A percentile compares a stretch with the other conserved stretches of the same genome.
Evolutionary conservation across 495 filamentous ascomycete species (phyloP).

Genomic region (Pseudoneurospora amorphoporcata): DNA sequence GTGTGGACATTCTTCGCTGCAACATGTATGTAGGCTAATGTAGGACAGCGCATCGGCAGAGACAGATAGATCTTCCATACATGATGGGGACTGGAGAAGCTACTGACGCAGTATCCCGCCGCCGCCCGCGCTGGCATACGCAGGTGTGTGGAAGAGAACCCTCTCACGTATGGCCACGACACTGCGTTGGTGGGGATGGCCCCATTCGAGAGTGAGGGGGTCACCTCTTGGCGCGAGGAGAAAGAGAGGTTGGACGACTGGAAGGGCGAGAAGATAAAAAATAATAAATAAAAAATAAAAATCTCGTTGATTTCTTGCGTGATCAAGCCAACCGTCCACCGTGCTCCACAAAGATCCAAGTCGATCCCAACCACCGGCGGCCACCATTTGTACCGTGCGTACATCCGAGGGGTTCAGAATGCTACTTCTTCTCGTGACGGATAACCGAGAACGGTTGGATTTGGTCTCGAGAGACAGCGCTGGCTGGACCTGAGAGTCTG

Average conservation of each 20-base stretch:
- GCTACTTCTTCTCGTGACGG: neutral
- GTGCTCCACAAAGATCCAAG: neutral
- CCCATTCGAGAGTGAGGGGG: neutral
- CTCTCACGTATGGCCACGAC: conserved; percentile 2
- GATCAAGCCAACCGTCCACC: neutral
- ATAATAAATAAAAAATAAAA: neutral
- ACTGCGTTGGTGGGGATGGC: neutral
- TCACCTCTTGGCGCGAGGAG: neutral
- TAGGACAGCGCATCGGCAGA: conserved; percentile 14
- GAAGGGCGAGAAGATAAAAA: neutral
- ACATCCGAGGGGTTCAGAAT: neutral
- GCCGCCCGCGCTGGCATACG: conserved; percentile 11
- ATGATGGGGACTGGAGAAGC: conserved; percentile 1
- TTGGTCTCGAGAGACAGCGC: neutral
- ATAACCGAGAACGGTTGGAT: neutral
- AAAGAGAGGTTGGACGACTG: neutral
- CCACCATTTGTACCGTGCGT: neutral
- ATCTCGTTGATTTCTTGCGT: neutral
- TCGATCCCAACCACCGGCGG: neutral
- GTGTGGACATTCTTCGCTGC: neutral
- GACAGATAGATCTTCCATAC: conserved; percentile 12
- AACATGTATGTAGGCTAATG: conserved; percentile 10
- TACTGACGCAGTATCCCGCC: conserved; percentile 12
- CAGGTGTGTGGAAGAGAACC: neutral
- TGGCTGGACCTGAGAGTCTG: neutral